Evolutionary conservation across 176 grass and related monocot genomes (phyloP).

Genomic region (Eleusine indica): DNA sequence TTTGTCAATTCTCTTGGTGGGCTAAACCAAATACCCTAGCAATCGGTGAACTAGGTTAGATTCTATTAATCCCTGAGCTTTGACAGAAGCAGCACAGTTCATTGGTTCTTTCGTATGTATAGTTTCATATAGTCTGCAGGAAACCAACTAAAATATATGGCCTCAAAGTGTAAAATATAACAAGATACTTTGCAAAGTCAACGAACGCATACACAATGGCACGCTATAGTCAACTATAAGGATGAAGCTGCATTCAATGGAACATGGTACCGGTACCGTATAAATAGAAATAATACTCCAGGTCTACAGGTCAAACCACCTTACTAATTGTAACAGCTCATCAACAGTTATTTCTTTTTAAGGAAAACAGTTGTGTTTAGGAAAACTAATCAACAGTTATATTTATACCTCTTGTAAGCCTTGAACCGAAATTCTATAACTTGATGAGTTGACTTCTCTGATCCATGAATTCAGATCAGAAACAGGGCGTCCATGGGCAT

Average conservation of each 20-base stretch:
- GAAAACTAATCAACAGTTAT: constrained; percentile 28
- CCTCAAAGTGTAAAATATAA: constrained; percentile 17
- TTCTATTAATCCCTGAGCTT: background rate
- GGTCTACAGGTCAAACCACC: constrained; percentile 8
- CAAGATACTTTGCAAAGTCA: constrained; percentile 14
- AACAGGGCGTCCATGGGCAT: background rate
- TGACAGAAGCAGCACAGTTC: background rate
- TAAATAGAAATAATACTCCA: constrained; percentile 4
- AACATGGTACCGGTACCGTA: constrained; percentile 36
- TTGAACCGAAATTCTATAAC: constrained; percentile 1
- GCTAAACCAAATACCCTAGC: constrained; percentile 1
- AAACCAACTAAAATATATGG: constrained; percentile 26
- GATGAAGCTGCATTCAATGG: constrained; percentile 31
- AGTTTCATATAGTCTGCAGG: background rate
- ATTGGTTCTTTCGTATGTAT: constrained; percentile 10
- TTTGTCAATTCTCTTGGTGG: constrained; percentile 42
- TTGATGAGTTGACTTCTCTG: constrained; percentile 42
- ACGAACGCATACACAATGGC: constrained; percentile 15
- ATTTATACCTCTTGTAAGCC: constrained; percentile 24
- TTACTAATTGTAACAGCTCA: constrained; percentile 27
- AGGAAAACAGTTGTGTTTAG: background rate
- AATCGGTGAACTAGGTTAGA: constrained; percentile 12
- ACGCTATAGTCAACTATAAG: constrained; percentile 33
- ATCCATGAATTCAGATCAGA: constrained; percentile 38
- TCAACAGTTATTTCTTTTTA: background rate